Base-by-base conservation (phyloP, 2,329 filamentous ascomycete genomes). In the Microsporum audouinii region DNA sequence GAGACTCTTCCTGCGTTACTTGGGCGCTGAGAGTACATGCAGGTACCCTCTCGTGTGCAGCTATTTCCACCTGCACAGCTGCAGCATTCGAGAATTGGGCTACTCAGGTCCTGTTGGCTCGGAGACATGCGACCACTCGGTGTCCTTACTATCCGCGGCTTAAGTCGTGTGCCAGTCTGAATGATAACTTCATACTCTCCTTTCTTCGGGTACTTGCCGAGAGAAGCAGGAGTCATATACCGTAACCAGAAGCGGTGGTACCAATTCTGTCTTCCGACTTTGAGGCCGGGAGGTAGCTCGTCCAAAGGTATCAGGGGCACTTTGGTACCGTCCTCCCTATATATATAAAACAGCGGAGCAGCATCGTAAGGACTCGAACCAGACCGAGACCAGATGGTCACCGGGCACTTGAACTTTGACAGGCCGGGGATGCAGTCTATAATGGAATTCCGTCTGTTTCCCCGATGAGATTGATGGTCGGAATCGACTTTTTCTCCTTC, bases 271-370 rank as follows among this genome's bases (percentile, higher is more conserved):
- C 66, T 62, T 27, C 68, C 67, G n/a, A 75, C 34, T 14, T 69
- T 66, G 6, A 74, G 55, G 69, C 72, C 73, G 0, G 63, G 51
- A 2, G 76, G 76, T 2, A 79, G 65, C 66, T 79, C 76, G 60
- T 78, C 77, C 5, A 76, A 59, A 0, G 77, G 70, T 27, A 79
- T 71, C 31, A 79, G 66, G 5, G 77, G 76, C 8, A 74, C 69
- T 12, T 71, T 61, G 5, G 64, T 62, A 5, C 71, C 68, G 41
- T 72, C 72, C 1, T 71, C 69, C 1, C 77, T 71, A 39, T 71
- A 66, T 47, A 78, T 65, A 61, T 73, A 78, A 66, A 73, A 77
- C 12, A 68, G 64, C 2, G 76, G 75, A 23, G 66, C 67, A 27
- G 69, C 68, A 3, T 49, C n/a, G 31, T 36, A 14, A 23, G 5